These are phyloP conservation scores for Myrica gale DNA, from an alignment of 306 rosid species.

Conservation along the genomic window DNA sequence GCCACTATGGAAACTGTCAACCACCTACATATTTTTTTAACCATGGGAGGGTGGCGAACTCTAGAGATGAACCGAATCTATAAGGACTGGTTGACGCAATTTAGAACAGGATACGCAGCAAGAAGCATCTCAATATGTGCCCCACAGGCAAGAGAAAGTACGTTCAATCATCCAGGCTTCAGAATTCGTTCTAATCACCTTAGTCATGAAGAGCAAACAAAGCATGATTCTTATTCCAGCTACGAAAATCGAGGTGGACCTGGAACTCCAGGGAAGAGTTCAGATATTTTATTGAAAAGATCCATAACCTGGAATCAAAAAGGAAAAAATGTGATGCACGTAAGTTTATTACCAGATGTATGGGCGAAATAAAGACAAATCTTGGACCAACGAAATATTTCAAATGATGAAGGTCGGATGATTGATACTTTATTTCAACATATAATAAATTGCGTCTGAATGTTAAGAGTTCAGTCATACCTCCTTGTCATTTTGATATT, in stretches of 20 bases:
- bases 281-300: constrained; percentile 86
- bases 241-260: constrained; percentile 59
- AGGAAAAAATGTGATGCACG: not conserved
- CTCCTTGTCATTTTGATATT: constrained; percentile 99
- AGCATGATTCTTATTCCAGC: constrained; percentile 11
- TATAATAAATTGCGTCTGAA: constrained; percentile 14
- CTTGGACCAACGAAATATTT: not conserved
- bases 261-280: constrained; percentile 86
- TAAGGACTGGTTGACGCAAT: not conserved
- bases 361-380: not conserved
- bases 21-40: not conserved
- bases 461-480: constrained; percentile 36
- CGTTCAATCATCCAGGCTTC: not conserved
- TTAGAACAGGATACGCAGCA: not conserved
- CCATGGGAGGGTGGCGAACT: not conserved
- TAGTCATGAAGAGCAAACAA: constrained; percentile 18
- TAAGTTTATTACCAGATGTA: not conserved
- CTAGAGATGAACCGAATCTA: not conserved
- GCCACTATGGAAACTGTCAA: not conserved
- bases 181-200: constrained; percentile 9
- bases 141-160: not conserved
- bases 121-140: not conserved
- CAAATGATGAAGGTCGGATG: not conserved
- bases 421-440: not conserved
- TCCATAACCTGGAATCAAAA: constrained; percentile 71